These are phyloP conservation scores for Hypoxylon sp. DNA, from an alignment of 2,329 filamentous ascomycete species.

Conservation along the genomic window DNA sequence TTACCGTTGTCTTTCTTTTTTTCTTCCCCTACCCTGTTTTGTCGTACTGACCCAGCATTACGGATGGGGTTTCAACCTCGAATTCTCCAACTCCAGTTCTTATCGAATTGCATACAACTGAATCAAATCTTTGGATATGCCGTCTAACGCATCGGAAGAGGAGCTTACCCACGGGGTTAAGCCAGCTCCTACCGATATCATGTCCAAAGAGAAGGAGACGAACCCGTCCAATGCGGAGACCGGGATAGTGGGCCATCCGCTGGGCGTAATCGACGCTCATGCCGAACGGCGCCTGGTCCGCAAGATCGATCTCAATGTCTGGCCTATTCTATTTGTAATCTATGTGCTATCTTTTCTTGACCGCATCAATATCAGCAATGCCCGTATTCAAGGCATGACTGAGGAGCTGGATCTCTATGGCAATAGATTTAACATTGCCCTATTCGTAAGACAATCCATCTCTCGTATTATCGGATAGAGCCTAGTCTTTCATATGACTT, in stretches of 20 bases:
- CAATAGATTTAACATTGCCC: constrained; percentile 61
- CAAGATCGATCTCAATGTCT: constrained; percentile 61
- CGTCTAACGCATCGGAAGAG: constrained; percentile 30
- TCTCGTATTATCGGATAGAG: not conserved
- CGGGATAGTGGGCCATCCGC: constrained; percentile 4
- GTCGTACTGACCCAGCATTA: not conserved
- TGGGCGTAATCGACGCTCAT: constrained; percentile 51
- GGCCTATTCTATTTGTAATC: constrained; percentile 59
- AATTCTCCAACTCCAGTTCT: constrained; percentile 8
- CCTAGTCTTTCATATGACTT: not conserved
- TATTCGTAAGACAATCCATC: constrained; percentile 52
- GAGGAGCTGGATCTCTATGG: constrained; percentile 60
- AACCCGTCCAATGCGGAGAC: constrained; percentile 5
- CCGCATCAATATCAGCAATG: constrained; percentile 65
- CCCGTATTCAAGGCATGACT: constrained; percentile 61
- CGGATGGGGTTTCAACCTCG: constrained; percentile 7
- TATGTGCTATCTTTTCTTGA: constrained; percentile 62
- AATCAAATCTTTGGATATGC: constrained; percentile 24
- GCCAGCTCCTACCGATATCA: constrained; percentile 16
- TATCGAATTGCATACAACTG: not conserved
- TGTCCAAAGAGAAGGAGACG: constrained; percentile 24
- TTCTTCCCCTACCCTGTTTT: constrained; percentile 5
- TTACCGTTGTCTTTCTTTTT: constrained; percentile 33
- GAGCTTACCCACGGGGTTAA: constrained; percentile 24
- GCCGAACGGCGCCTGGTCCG: constrained; percentile 57